Conservation (phyloP, 352 stramenopile species). For the Phytophthora hybrid region DNA sequence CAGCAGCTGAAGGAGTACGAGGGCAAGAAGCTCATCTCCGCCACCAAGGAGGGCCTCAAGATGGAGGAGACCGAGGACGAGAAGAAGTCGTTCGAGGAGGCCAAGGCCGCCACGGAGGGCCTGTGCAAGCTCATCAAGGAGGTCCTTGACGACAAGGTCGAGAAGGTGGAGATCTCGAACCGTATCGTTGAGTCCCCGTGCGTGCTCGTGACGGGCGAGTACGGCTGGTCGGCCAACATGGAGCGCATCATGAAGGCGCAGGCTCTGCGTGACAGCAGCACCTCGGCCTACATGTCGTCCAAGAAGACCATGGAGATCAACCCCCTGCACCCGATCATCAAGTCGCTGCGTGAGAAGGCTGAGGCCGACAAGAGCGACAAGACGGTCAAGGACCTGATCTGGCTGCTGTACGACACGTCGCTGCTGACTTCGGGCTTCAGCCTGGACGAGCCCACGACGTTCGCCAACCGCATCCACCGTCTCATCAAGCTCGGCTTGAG, state of each 20-base stretch:
- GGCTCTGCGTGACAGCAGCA: slow-evolving; percentile 97
- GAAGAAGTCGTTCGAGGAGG: slow-evolving; percentile 99
- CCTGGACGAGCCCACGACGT: slow-evolving; percentile 98
- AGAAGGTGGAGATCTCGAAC: slow-evolving; percentile 99
- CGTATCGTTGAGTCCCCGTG: slow-evolving; percentile 99
- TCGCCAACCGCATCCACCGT: slow-evolving; percentile 99
- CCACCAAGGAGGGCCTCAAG: slow-evolving; percentile 98
- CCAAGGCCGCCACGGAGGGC: slow-evolving; percentile 97
- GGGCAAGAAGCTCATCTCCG: slow-evolving; percentile 99
- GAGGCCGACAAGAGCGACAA: slow-evolving; percentile 99
- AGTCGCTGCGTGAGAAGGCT: slow-evolving; percentile 98
- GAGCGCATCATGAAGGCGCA: slow-evolving; percentile 99
- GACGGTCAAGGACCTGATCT: slow-evolving; percentile 99
- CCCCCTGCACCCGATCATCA: slow-evolving; percentile 98
- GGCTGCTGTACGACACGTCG: slow-evolving; percentile 99
- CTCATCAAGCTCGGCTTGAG: slow-evolving; percentile 99
- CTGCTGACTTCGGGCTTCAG: slow-evolving; percentile 99
- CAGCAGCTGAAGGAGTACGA: slow-evolving; percentile 99
- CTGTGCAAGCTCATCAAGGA: slow-evolving; percentile 99
- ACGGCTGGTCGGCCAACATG: slow-evolving; percentile 99
- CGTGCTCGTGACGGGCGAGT: slow-evolving; percentile 99
- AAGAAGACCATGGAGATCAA: slow-evolving; percentile 99
- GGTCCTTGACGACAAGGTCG: slow-evolving; percentile 99
- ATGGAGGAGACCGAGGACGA: slow-evolving; percentile 97
- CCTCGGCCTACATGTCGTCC: slow-evolving; percentile 98